Conservation (phyloP, 2,329 filamentous ascomycete species). For the Aspergillus uvarum region DNA sequence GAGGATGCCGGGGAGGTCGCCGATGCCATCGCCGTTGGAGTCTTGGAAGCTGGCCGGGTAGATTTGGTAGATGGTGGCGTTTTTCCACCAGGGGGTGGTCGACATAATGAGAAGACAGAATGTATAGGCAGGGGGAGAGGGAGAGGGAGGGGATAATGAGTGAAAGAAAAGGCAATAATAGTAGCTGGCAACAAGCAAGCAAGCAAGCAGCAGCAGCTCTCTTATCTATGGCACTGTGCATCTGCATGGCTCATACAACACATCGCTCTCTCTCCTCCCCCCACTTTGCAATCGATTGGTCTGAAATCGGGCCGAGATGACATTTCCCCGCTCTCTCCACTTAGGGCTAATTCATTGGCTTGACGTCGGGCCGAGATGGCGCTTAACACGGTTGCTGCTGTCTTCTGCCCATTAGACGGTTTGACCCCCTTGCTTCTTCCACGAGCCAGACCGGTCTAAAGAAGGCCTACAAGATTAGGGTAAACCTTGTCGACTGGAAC, state of each 20-base stretch:
- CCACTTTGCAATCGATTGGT: too few relatives aligned
- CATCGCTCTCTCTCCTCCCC: too few relatives aligned
- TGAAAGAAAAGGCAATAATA: too few relatives aligned
- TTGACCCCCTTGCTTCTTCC: background rate
- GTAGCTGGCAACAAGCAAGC: too few relatives aligned
- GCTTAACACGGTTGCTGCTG: background rate
- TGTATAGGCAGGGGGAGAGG: background rate
- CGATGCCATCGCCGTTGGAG: slow-evolving; percentile 54
- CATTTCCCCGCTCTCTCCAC: background rate
- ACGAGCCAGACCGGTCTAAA: background rate
- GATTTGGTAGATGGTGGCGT: slow-evolving; percentile 49
- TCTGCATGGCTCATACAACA: too few relatives aligned
- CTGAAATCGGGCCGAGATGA: too few relatives aligned
- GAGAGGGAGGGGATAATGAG: background rate
- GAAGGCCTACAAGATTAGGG: too few relatives aligned
- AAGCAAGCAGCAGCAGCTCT: background rate
- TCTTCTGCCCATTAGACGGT: too few relatives aligned
- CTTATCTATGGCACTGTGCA: background rate
- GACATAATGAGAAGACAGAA: background rate
- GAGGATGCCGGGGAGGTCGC: slow-evolving; percentile 64
- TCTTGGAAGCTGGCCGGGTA: slow-evolving; percentile 60
- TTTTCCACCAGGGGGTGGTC: slow-evolving; percentile 36
- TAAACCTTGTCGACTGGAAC: too few relatives aligned
- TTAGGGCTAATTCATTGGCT: background rate
- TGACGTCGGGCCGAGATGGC: background rate